phyloP scores from a whole-genome alignment of 2,329 filamentous ascomycete genomes.

The Colletotrichum musicola region DNA sequence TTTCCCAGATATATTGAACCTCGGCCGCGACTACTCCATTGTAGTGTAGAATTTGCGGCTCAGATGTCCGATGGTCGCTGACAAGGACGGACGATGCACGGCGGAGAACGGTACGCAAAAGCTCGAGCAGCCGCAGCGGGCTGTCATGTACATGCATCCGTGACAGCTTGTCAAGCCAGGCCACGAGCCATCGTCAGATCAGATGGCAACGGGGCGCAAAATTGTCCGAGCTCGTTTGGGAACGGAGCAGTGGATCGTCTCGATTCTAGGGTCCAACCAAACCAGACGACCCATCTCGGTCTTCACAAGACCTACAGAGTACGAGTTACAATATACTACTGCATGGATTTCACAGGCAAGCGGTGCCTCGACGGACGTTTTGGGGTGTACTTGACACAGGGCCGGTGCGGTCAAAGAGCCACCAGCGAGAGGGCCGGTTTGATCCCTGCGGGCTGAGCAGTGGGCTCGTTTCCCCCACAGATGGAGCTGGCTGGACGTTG shows the following conservation, averaged over 20 bases:
- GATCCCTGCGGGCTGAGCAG: conserved; percentile 13
- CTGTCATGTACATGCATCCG: conserved; percentile 28
- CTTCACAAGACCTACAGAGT: no score
- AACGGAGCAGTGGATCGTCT: conserved; percentile 16
- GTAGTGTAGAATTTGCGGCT: no score
- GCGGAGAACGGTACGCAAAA: conserved; percentile 4
- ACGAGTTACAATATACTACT: no score
- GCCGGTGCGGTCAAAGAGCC: background rate
- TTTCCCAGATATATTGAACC: background rate
- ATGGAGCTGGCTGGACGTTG: no score
- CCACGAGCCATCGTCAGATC: conserved; percentile 34
- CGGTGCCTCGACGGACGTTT: background rate
- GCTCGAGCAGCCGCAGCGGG: conserved; percentile 15
- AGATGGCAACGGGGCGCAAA: conserved; percentile 31
- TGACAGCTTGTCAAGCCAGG: conserved; percentile 37
- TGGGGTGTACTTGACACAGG: background rate
- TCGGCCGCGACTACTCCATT: background rate
- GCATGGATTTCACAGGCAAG: no score
- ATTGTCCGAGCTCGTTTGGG: conserved; percentile 34
- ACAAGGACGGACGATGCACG: background rate
- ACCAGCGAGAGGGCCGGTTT: conserved; percentile 4
- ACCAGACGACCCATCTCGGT: no score
- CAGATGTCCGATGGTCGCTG: background rate
- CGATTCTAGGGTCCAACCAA: background rate
- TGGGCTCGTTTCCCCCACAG: background rate